Conservation (phyloP, 768 basidiomycete species). For the Tulasnella sp. region DNA sequence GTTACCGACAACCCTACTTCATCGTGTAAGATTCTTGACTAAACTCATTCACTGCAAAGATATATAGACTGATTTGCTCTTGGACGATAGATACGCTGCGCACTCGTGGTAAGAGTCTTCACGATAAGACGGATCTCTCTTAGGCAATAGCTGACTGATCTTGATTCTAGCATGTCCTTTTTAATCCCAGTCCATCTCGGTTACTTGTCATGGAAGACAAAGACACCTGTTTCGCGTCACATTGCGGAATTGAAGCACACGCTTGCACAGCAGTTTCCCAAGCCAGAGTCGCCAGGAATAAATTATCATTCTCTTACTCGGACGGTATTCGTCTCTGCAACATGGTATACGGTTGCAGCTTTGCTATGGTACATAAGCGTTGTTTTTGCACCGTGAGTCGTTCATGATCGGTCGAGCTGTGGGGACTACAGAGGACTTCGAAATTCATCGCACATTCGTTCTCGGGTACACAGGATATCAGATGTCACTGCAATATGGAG, state of each 20-base stretch:
- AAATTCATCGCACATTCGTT: constrained; percentile 30
- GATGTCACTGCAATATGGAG: constrained; percentile 88
- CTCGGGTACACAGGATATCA: constrained; percentile 58
- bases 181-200: constrained; percentile 83
- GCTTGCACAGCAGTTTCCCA: constrained; percentile 51
- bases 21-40: constrained; percentile 62
- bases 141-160: constrained; percentile 46
- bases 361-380: constrained; percentile 79
- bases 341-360: constrained; percentile 64
- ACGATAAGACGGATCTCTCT: constrained; percentile 56
- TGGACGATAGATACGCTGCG: not conserved
- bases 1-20: constrained; percentile 87
- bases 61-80: not conserved
- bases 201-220: constrained; percentile 58
- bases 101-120: constrained; percentile 23
- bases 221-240: constrained; percentile 54
- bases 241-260: constrained; percentile 53
- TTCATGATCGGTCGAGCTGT: not conserved
- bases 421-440: not conserved
- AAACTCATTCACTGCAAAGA: not conserved
- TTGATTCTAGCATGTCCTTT: constrained; percentile 55
- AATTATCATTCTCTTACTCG: not conserved
- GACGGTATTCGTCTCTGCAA: constrained; percentile 14
- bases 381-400: constrained; percentile 68
- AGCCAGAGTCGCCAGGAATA: constrained; percentile 31